Evolutionary conservation across 1,284 basidiomycete genomes (phyloP), one percentile per base, ranked within the genome.

Genomic region (Rhizopogon parksii): DNA sequence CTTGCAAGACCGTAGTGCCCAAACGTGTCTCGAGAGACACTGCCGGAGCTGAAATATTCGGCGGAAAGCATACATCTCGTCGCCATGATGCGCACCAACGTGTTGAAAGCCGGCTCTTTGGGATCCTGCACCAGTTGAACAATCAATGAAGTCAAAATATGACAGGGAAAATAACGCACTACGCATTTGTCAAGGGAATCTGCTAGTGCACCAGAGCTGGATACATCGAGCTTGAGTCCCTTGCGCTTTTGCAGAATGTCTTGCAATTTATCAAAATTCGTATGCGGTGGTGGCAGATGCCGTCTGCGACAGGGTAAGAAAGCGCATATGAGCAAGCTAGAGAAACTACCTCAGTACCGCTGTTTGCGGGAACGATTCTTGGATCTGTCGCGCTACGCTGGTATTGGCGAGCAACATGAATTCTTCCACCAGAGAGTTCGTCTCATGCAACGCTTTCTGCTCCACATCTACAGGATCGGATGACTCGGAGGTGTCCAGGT

Each of bases 371-470:
- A 95, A 99, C 1, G 88, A 84, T 61, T 96, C 91, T 65, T 97
- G 90, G 40, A 97, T 97, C 68, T 88, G 89, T 60, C 75, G 73
- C 6, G 95, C 96, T 0, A 98, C 96, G 56, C 88, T 92, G 59
- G 96, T 90, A 63, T 99, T 99, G 25, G 96, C 96, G 51, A 99
- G 81, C 55, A 99, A 74, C 96, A 99, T 99, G 69, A 99, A 99
- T 70, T 99, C 96, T 66, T 99, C 96, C 1, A 99, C 96, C 8
- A 99, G 73, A 57, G 89, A 94, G 67, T 99, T 99, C 9, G 96
- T 99, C 71, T 99, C 95, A 34, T 80, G 73, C 63, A 91, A 68
- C 62, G 94, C 87, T 68, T 99, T 99, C 67, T 96, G 94, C 71
- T 98, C 95, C 3, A 99, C 95, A 59, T 98, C 95, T 56, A 98